A percentile compares a stretch with the other conserved stretches of the same genome.
These are phyloP conservation scores for Fagopyrum tataricum DNA, from an alignment of 148 eudicot genomes.

Conservation along the genomic window DNA sequence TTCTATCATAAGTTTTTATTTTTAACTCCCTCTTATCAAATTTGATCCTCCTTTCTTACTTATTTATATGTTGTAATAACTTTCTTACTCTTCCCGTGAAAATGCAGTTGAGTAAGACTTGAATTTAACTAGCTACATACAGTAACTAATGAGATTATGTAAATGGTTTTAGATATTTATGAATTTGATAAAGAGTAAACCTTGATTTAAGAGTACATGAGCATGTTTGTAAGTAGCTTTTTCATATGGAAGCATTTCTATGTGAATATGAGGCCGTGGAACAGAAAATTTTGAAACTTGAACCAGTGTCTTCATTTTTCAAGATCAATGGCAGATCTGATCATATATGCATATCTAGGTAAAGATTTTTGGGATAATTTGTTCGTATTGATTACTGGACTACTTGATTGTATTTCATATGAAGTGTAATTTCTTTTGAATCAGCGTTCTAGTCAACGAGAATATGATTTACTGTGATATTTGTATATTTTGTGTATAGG, in stretches of 20 bases:
- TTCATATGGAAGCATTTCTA: not conserved
- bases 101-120: not conserved
- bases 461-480: not conserved
- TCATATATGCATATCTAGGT: not conserved
- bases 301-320: not conserved
- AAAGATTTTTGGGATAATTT: not conserved
- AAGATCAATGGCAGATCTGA: not conserved
- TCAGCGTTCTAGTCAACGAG: too few species aligned
- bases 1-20: not conserved
- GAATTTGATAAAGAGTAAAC: not conserved
- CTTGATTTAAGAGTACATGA: not conserved
- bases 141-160: not conserved
- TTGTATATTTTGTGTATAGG: conserved; percentile 32
- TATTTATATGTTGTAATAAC: not conserved
- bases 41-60: not conserved
- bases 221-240: not conserved
- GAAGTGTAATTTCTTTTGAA: not conserved
- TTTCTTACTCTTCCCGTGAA: not conserved
- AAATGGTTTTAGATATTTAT: not conserved
- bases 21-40: not conserved
- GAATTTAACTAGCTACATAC: not conserved
- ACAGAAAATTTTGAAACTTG: not conserved
- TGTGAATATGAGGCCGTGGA: not conserved
- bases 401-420: not conserved
- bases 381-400: not conserved